Conservation (phyloP, 164 flowering plant species). For the Cinnamomum chago region DNA sequence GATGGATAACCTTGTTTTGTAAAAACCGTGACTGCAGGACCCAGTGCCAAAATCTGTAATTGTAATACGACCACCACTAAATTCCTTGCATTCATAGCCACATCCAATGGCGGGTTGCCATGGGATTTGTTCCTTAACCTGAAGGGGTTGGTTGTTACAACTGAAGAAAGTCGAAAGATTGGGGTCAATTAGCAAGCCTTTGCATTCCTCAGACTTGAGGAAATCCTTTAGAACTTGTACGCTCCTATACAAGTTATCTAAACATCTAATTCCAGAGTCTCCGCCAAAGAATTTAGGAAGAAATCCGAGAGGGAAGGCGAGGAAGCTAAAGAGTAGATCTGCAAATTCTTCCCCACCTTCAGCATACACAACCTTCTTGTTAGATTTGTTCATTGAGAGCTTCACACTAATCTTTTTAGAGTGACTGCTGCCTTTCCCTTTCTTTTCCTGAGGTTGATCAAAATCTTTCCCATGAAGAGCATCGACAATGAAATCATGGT, state of each 20-base stretch:
- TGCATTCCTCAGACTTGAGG: slow-evolving; percentile 4
- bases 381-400: background rate
- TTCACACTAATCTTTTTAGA: background rate
- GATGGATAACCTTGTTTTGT: too few relatives aligned
- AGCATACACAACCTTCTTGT: background rate
- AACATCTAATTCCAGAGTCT: background rate
- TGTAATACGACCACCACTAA: too few relatives aligned
- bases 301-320: background rate
- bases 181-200: slow-evolving; percentile 11
- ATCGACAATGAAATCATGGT: background rate
- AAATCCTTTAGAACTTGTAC: background rate
- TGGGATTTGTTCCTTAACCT: background rate
- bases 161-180: slow-evolving; percentile 1
- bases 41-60: background rate
- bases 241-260: slow-evolving; percentile 1
- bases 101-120: background rate
- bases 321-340: background rate
- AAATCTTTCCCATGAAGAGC: background rate
- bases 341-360: background rate
- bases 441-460: background rate
- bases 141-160: background rate
- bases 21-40: background rate
- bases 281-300: background rate
- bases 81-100: too few relatives aligned
- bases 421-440: background rate